Evolutionary conservation across 1,284 basidiomycete species (phyloP), one percentile per base, ranked within the genome.

Genomic region (Kwoniella shivajii): DNA sequence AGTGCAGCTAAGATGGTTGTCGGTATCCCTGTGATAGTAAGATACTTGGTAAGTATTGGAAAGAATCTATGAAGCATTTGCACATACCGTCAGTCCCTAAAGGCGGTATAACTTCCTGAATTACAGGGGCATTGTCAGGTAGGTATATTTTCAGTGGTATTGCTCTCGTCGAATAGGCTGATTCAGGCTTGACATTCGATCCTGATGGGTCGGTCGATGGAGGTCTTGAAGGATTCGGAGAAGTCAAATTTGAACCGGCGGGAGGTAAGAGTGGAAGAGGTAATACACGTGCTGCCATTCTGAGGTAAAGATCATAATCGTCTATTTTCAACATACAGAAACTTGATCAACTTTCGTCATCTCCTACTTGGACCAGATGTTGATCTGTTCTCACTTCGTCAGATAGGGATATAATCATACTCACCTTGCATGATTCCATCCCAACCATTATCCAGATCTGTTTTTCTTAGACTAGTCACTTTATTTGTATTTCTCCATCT

Each of bases 301-400:
- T 85, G 86, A 90, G 93, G 71, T 90, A 96, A 61, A 92, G 86
- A 65, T 97, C 93, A 72, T 94, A 97, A 75, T 95, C 93, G 78
- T 94, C 92, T 91, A 64, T 20, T 69, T 33, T 18, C 14, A 9
- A 36, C 49, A 46, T 34, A 44, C 54, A n/a, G n/a, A n/a, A n/a
- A n/a, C n/a, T n/a, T n/a, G n/a, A n/a, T n/a, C 16, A 9, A 34
- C 16, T 16, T 7, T 34, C 33, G 16, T 7, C 33, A 9, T 34
- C 33, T 16, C 33, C 33, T 34, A 9, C 33, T 34, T 34, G 33
- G 7, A 34, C 16, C 9, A 9, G 16, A 42, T 18, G 26, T 26
- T 26, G 26, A 26, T 9, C 16, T 7, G 10, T 4, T 42, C 37
- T 10, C 6, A 10, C 37, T 38, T 38, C 6, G 37, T 9, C 6